Evolutionary conservation across 1,284 basidiomycete species (phyloP).

Genomic region (Leccinum fallax): DNA sequence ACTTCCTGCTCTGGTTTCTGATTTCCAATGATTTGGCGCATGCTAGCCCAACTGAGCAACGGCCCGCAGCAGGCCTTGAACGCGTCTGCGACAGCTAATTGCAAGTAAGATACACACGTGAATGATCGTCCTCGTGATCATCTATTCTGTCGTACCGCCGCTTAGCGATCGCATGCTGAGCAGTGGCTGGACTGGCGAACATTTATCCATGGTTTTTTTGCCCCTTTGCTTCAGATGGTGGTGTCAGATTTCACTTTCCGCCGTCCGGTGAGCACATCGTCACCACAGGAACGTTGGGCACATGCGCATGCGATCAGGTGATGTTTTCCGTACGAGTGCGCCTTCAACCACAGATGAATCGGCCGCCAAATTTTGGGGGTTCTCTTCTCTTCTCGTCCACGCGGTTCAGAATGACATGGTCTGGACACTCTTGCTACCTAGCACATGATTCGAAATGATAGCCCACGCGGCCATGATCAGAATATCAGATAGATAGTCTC

Average conservation of each 20-base stretch:
- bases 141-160: slow-evolving; percentile 22
- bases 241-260: background rate
- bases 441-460: background rate
- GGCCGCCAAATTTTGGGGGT: background rate
- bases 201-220: slow-evolving; percentile 53
- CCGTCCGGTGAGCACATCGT: slow-evolving; percentile 55
- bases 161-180: background rate
- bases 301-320: slow-evolving; percentile 41
- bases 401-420: background rate
- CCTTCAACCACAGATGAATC: background rate
- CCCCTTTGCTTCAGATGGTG: slow-evolving; percentile 1
- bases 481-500: background rate
- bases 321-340: background rate
- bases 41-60: background rate
- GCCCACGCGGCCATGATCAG: background rate
- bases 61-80: slow-evolving; percentile 31
- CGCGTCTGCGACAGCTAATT: slow-evolving; percentile 64
- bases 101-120: slow-evolving; percentile 48
- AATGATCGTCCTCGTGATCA: slow-evolving; percentile 58
- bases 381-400: background rate
- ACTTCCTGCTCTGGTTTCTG: slow-evolving; percentile 43
- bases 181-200: slow-evolving; percentile 41
- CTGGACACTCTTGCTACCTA: too few relatives aligned
- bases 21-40: slow-evolving; percentile 60
- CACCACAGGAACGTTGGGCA: slow-evolving; percentile 62